Evolutionary conservation across 768 basidiomycete species (phyloP), one percentile per base, ranked within the genome.

Genomic region (Calocybe cyanea): DNA sequence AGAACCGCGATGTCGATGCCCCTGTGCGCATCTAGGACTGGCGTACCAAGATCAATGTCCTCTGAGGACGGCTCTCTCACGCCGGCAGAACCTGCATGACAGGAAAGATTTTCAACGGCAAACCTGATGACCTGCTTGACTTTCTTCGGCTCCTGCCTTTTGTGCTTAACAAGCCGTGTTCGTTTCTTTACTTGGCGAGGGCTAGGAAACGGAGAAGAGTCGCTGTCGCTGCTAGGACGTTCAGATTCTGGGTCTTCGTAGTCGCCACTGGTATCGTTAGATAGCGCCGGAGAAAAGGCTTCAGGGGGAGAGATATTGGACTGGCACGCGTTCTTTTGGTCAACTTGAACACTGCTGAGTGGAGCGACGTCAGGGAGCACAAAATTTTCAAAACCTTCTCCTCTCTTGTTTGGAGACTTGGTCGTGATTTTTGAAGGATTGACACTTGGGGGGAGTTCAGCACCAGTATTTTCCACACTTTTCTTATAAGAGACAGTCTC

Each of bases 21-120:
- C 33, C 70, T 64, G 54, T 87, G 82, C 5, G 85, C 81, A 49
- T 85, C 76, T 41, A 81, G 66, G 19, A 85, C 66, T 13, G 83
- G 82, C 2, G 80, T 75, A 14, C 71, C 72, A 47, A 71, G 57
- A 42, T 68, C 54, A 34, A 71, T 54, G 14, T 40, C 45, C 2
- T 40, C 25, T 6, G 20, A 10, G 11, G 25, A 28, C 11, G 34
- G 25, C 28, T 50, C 46, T 35, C 53, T 46, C 23, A 3, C 15
- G 36, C 38, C 34, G 19, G 36, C 31, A 21, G 47, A 21, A 15
- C 35, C 19, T 11, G 39, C n/a, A 5, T 42, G 38, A 31, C 20
- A 25, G 13, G 31, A 36, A 4, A 37, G 7, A 9, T 35, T 32
- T 7, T 48, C 33, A 3, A 41, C 31, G 4, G 35, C 33, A 10